Percentiles rank a stretch among this genome's conserved stretches.
Conservation (phyloP, 768 basidiomycete species). For the Serpula lacrymans region DNA sequence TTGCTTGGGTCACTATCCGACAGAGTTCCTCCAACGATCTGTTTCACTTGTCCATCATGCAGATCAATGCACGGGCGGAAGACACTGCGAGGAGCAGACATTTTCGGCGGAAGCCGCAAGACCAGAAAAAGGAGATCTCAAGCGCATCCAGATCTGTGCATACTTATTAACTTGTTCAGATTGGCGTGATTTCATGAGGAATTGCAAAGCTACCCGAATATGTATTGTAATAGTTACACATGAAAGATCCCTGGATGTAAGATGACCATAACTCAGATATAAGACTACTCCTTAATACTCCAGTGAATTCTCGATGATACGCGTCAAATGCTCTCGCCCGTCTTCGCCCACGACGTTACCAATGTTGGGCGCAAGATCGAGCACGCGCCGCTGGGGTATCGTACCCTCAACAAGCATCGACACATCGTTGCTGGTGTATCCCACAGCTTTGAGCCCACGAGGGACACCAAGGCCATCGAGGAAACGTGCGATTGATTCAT, state of each 20-base stretch:
- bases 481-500: conserved; percentile 86
- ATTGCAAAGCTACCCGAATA: too few relatives aligned
- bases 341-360: conserved; percentile 81
- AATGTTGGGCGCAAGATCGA: conserved; percentile 91
- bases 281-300: conserved; percentile 70
- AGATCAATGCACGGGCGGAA: conserved; percentile 97
- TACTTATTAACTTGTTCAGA: too few relatives aligned
- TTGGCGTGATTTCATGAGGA: too few relatives aligned
- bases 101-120: conserved; percentile 6
- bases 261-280: too few relatives aligned
- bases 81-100: conserved; percentile 34
- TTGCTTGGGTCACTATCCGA: conserved; percentile 57
- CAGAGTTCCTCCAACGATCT: conserved; percentile 95
- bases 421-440: conserved; percentile 66
- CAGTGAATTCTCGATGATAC: conserved; percentile 76
- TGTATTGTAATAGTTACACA: too few relatives aligned
- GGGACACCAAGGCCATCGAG: conserved; percentile 82
- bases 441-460: conserved; percentile 80
- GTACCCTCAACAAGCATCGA: conserved; percentile 84
- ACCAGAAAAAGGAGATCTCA: too few relatives aligned
- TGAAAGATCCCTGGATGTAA: too few relatives aligned
- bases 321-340: conserved; percentile 76
- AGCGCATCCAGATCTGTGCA: too few relatives aligned
- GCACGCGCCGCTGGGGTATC: conserved; percentile 85
- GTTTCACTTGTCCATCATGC: conserved; percentile 94